Evolutionary conservation across 2,329 filamentous ascomycete genomes (phyloP), one percentile per base, ranked within the genome.

Genomic region (Sclerotinia glacialis): DNA sequence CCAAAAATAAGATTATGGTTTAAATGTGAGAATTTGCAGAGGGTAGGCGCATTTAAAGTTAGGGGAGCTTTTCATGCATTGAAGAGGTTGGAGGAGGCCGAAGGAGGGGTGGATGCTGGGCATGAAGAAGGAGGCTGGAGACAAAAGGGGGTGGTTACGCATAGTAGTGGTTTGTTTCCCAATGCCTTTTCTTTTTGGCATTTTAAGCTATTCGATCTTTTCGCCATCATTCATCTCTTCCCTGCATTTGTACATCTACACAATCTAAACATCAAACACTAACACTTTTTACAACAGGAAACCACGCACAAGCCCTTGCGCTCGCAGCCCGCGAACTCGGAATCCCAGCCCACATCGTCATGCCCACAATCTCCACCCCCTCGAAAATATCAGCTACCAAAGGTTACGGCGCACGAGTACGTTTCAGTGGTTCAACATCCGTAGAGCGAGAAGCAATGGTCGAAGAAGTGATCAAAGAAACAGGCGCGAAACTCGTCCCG

Each of bases 1-100:
- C 92, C 92, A 0, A 85, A 80, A 60, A 80, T 97, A 49, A 83
- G 86, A 16, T 82, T 98, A 63, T 95, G 91, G 81, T 96, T 98
- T 85, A 98, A 98, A 81, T 96, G 92, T 78, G 94, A 98, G 82
- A 97, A 97, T 78, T 81, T 92, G 67, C 95, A 98, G 81, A 87
- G 88, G 65, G 87, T 96, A 65, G 95, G 94, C 62, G 94, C 94
- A 0, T 98, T 98, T 82, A 98, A 98, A 80, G 90, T 88, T 21
- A 83, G 94, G 8, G 95, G 94, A 6, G 94, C 93, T 0, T 97
- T 97, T 73, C 92, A 97, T 78, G 93, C 93, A 0, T 76, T 97
- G 47, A 83, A 87, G 73, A 79, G 90, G 66, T 78, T 97, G 74
- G 86, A 89, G 75, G 78, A 77, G 70, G 84, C 88, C 72, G 79